Evolutionary conservation across 2,329 filamentous ascomycete species (phyloP).

Genomic region (Volutella citrinella): DNA sequence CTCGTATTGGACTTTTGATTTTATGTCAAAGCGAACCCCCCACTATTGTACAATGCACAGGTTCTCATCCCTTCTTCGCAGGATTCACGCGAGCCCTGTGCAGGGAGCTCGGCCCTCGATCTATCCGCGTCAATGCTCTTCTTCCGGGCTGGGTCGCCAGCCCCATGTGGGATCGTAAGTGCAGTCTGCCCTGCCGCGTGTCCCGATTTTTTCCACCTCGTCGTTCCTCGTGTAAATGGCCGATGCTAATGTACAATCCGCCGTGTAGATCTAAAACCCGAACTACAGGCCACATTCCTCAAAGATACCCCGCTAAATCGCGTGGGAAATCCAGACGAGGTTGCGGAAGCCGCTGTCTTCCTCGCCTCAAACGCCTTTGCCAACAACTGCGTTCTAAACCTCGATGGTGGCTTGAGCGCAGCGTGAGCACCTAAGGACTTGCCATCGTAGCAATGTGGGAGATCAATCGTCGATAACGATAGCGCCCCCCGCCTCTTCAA

Average conservation of each 20-base stretch:
- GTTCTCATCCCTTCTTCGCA: slow-evolving; percentile 29
- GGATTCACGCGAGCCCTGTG: slow-evolving; percentile 68
- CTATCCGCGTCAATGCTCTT: slow-evolving; percentile 75
- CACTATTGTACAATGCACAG: slow-evolving; percentile 20
- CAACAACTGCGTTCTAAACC: slow-evolving; percentile 81
- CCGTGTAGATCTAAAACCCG: slow-evolving; percentile 34
- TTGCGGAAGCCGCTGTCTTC: slow-evolving; percentile 80
- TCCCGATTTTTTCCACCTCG: background rate
- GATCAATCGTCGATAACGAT: slow-evolving; percentile 64
- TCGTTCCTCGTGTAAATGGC: slow-evolving; percentile 11
- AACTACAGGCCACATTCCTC: slow-evolving; percentile 37
- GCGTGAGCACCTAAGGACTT: too few relatives aligned
- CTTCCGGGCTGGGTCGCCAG: slow-evolving; percentile 82
- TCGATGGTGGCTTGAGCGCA: slow-evolving; percentile 81
- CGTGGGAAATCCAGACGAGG: slow-evolving; percentile 66
- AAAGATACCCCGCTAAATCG: slow-evolving; percentile 61
- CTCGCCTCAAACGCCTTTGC: slow-evolving; percentile 76
- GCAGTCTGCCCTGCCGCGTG: slow-evolving; percentile 12
- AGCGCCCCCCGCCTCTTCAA: slow-evolving; percentile 56
- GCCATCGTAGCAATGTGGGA: too few relatives aligned
- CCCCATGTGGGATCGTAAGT: slow-evolving; percentile 71
- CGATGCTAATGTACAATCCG: slow-evolving; percentile 39
- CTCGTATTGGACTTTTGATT: slow-evolving; percentile 9
- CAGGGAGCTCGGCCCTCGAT: slow-evolving; percentile 55
- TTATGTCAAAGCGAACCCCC: slow-evolving; percentile 13